These are phyloP conservation scores for Penicillium angulare DNA, from an alignment of 495 filamentous ascomycete genomes.

Conservation along the genomic window DNA sequence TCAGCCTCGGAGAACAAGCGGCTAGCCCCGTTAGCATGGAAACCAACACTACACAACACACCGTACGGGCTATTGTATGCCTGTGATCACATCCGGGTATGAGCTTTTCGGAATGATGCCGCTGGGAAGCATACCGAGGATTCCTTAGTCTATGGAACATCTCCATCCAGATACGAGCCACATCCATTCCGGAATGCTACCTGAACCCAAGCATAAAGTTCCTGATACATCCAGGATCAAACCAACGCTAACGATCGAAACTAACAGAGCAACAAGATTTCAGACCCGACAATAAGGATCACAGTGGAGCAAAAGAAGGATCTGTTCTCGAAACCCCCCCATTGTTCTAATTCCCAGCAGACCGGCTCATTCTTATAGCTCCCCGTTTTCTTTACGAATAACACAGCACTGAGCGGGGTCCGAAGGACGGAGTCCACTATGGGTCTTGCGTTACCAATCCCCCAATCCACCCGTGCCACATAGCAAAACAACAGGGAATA, in stretches of 20 bases:
- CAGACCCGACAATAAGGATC: conserved; percentile 6
- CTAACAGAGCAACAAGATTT: conserved; percentile 2
- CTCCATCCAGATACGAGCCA: too few species aligned
- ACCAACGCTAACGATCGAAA: conserved; percentile 16
- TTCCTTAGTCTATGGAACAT: too few species aligned
- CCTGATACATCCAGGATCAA: too few species aligned
- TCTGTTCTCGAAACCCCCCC: background rate
- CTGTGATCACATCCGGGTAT: too few species aligned
- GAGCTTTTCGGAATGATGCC: too few species aligned
- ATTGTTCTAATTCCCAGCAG: background rate
- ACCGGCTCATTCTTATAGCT: background rate
- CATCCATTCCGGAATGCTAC: too few species aligned
- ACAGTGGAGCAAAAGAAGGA: conserved; percentile 5
- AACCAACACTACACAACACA: background rate
- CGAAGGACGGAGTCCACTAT: background rate
- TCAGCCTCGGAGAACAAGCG: conserved; percentile 17
- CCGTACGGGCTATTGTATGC: background rate
- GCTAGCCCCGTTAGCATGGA: conserved; percentile 27
- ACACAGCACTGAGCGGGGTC: too few species aligned
- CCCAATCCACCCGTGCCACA: conserved; percentile 1
- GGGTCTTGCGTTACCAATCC: background rate
- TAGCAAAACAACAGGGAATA: background rate
- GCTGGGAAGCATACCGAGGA: background rate
- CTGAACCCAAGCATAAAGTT: too few species aligned
- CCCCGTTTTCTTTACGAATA: too few species aligned